These are phyloP conservation scores for Botryotinia globosa DNA, from an alignment of 2,329 filamentous ascomycete genomes.

Conservation along the genomic window DNA sequence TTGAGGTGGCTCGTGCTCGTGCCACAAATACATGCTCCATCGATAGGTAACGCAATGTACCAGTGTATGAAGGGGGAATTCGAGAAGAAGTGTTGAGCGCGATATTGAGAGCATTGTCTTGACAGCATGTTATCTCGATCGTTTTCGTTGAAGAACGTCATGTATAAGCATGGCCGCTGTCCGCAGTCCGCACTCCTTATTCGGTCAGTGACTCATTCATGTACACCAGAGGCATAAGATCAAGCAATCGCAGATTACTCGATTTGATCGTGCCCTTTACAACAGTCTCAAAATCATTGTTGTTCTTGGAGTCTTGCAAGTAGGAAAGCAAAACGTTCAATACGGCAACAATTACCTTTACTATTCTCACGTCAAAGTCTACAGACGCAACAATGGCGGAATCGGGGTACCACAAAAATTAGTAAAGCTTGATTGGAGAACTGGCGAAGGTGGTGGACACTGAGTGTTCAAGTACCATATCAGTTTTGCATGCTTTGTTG, in stretches of 20 bases:
- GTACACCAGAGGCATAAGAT: not conserved
- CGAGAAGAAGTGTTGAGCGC: not conserved
- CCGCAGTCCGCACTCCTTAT: not conserved
- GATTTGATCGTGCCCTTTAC: not conserved
- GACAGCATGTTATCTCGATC: not conserved
- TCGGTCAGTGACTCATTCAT: not conserved
- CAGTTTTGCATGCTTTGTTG: not conserved
- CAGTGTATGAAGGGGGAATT: not conserved
- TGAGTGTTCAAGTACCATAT: not conserved
- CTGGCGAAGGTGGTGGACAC: conserved; percentile 61
- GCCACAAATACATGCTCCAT: not conserved
- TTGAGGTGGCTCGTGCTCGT: not conserved
- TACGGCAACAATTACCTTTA: not conserved
- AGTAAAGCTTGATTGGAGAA: conserved; percentile 54
- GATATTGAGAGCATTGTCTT: not conserved
- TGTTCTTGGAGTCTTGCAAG: not conserved
- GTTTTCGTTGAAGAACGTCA: too few relatives aligned
- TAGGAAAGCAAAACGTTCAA: not conserved
- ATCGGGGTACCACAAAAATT: conserved; percentile 28
- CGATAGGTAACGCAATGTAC: not conserved
- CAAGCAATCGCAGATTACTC: not conserved
- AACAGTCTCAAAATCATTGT: not conserved
- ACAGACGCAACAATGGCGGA: not conserved
- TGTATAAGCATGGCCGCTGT: not conserved
- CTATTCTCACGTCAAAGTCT: not conserved